phyloP scores from a whole-genome alignment of 83 land plant genomes.

The Larix sibirica region DNA sequence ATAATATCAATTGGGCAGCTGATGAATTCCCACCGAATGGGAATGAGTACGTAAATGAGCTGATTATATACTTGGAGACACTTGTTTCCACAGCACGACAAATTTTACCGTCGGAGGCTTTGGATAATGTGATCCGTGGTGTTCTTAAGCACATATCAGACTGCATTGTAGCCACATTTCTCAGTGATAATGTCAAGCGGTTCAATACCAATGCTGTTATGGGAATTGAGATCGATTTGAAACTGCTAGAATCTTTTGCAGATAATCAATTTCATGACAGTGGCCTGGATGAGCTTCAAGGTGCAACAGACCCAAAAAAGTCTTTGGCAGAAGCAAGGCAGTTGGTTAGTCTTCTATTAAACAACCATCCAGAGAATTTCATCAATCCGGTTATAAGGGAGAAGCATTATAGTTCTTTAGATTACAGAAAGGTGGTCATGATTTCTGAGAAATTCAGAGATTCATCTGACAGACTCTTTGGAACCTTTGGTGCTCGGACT shows the following conservation, averaged over 20 bases:
- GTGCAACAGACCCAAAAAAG: slow-evolving; percentile 48
- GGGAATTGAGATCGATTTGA: slow-evolving; percentile 78
- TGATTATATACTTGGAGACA: slow-evolving; percentile 72
- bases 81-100: slow-evolving; percentile 85
- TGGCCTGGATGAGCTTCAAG: slow-evolving; percentile 63
- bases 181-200: slow-evolving; percentile 84
- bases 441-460: slow-evolving; percentile 92
- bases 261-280: slow-evolving; percentile 69
- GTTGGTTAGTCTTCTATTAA: slow-evolving; percentile 71
- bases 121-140: slow-evolving; percentile 81
- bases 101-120: slow-evolving; percentile 78
- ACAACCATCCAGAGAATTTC: slow-evolving; percentile 91
- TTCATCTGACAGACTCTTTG: slow-evolving; percentile 83
- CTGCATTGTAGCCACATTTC: slow-evolving; percentile 67
- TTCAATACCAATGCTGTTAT: slow-evolving; percentile 77
- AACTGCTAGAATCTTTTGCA: slow-evolving; percentile 75
- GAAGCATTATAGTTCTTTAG: slow-evolving; percentile 74
- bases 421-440: slow-evolving; percentile 72
- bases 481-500: slow-evolving; percentile 59
- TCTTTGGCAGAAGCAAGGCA: slow-evolving; percentile 86
- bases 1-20: slow-evolving; percentile 82
- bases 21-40: slow-evolving; percentile 73
- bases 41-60: slow-evolving; percentile 78
- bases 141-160: slow-evolving; percentile 83
- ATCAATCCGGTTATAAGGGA: slow-evolving; percentile 88